phyloP scores from a whole-genome alignment of 2,329 filamentous ascomycete genomes.

The Coniochaeta ligniaria region DNA sequence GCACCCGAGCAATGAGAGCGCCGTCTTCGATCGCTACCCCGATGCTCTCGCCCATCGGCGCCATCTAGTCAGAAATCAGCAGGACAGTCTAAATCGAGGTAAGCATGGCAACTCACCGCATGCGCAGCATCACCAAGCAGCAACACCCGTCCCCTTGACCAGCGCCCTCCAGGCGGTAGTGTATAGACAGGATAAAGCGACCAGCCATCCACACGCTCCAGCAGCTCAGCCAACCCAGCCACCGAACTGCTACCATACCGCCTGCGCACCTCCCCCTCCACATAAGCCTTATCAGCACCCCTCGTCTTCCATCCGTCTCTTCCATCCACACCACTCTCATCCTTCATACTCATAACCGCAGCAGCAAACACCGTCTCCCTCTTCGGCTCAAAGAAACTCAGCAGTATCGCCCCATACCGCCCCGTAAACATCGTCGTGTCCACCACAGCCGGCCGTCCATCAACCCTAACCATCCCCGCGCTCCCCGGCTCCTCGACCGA shows the following conservation, averaged over 20 bases:
- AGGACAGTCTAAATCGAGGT: neutral
- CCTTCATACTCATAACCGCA: slow-evolving; percentile 14
- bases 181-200: slow-evolving; percentile 10
- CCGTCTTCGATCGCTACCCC: slow-evolving; percentile 46
- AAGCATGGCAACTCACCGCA: slow-evolving; percentile 7
- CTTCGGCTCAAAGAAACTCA: slow-evolving; percentile 13
- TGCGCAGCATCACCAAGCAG: slow-evolving; percentile 11
- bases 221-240: slow-evolving; percentile 9
- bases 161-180: slow-evolving; percentile 7
- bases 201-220: slow-evolving; percentile 17
- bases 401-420: slow-evolving; percentile 12
- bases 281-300: slow-evolving; percentile 12
- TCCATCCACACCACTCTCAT: slow-evolving; percentile 5
- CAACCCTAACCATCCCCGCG: neutral
- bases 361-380: slow-evolving; percentile 11
- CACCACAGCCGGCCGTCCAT: slow-evolving; percentile 12
- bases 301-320: slow-evolving; percentile 15
- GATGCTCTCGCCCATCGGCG: slow-evolving; percentile 41
- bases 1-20: slow-evolving; percentile 33
- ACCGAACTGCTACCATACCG: slow-evolving; percentile 10
- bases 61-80: slow-evolving; percentile 26
- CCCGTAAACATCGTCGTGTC: slow-evolving; percentile 15
- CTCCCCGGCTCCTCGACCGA: slow-evolving; percentile 2
- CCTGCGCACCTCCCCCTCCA: slow-evolving; percentile 10
- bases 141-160: slow-evolving; percentile 6